Evolutionary conservation across 768 basidiomycete genomes (phyloP).

Genomic region (Calocybe cyanea): DNA sequence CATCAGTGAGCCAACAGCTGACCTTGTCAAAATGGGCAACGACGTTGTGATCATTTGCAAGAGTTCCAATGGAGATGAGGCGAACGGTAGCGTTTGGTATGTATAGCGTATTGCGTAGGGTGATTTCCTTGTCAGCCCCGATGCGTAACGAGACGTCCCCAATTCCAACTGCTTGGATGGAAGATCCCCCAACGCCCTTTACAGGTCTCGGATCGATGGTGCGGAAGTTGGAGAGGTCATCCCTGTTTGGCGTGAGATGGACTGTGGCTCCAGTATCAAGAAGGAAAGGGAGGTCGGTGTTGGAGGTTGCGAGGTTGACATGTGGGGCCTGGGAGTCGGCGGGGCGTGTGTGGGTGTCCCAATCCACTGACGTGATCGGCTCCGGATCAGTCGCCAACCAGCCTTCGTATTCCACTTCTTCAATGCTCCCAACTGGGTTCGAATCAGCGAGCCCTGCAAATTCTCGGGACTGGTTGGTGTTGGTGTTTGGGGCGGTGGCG

Average conservation of each 20-base stretch:
- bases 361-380: constrained; percentile 7
- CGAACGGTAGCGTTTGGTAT: constrained; percentile 1
- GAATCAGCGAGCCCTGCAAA: constrained; percentile 7
- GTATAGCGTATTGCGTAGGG: constrained; percentile 5
- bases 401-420: background rate
- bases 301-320: no score
- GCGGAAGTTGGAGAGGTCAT: background rate
- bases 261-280: constrained; percentile 6
- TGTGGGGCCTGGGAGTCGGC: no score
- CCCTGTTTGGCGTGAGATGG: background rate
- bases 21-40: no score
- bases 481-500: background rate
- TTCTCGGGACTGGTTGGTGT: background rate
- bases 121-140: constrained; percentile 21
- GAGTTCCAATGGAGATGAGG: no score
- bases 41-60: no score
- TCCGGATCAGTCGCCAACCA: constrained; percentile 9
- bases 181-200: background rate
- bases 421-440: background rate
- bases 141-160: background rate
- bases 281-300: background rate
- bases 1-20: background rate
- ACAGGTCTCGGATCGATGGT: background rate
- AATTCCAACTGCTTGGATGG: background rate
- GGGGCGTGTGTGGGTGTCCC: background rate